Percentiles rank a stretch among this genome's conserved stretches.
phyloP scores from a whole-genome alignment of 768 basidiomycete species.

The Auriscalpium vulgare region DNA sequence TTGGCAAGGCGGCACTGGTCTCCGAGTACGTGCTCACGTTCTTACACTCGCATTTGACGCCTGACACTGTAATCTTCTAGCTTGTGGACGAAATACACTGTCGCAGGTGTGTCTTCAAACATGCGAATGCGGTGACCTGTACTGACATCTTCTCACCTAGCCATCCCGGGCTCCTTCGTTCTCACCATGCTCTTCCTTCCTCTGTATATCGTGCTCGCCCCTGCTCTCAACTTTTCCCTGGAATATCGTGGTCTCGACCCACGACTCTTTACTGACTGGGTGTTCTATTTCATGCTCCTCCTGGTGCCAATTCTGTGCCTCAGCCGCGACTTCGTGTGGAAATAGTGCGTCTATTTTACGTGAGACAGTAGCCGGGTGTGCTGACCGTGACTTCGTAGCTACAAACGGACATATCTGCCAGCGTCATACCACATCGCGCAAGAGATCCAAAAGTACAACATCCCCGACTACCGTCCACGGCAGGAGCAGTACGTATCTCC shows the following conservation, averaged over 20 bases:
- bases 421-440: slow-evolving; percentile 97
- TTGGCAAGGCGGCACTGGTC: slow-evolving; percentile 94
- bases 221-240: slow-evolving; percentile 78
- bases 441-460: slow-evolving; percentile 98
- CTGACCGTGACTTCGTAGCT: slow-evolving; percentile 39
- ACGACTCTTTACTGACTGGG: slow-evolving; percentile 76
- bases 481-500: slow-evolving; percentile 79
- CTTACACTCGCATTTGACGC: not conserved
- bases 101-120: slow-evolving; percentile 52
- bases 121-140: not conserved
- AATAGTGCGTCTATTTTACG: slow-evolving; percentile 62
- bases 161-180: slow-evolving; percentile 93
- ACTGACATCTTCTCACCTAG: slow-evolving; percentile 29
- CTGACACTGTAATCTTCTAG: slow-evolving; percentile 31
- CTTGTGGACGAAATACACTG: slow-evolving; percentile 99
- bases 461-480: slow-evolving; percentile 91
- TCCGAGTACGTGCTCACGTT: slow-evolving; percentile 70
- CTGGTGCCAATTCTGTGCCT: slow-evolving; percentile 82
- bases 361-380: not conserved
- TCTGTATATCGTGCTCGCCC: slow-evolving; percentile 81
- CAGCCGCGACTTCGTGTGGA: slow-evolving; percentile 88
- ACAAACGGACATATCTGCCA: slow-evolving; percentile 84
- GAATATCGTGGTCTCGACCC: slow-evolving; percentile 90
- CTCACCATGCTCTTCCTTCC: slow-evolving; percentile 97
- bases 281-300: slow-evolving; percentile 87